phyloP scores from a whole-genome alignment of 176 grass and related monocot species.

The Rhynchospora tenuis region DNA sequence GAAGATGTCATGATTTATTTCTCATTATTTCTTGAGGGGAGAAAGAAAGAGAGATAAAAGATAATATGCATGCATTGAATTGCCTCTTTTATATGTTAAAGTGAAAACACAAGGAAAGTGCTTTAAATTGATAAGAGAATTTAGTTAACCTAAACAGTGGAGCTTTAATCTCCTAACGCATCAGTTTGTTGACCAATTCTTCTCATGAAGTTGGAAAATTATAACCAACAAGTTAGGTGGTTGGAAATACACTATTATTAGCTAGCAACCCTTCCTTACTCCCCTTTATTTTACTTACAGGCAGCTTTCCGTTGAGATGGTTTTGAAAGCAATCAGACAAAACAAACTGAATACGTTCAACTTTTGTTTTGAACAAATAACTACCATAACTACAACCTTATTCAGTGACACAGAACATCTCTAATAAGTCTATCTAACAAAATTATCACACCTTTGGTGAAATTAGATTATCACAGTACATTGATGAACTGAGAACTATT shows the following conservation, averaged over 20 bases:
- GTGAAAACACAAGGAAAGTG: background rate
- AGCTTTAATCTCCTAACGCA: background rate
- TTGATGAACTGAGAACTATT: background rate
- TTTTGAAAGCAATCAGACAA: background rate
- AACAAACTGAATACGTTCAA: background rate
- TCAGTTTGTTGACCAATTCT: constrained; percentile 14
- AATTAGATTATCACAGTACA: constrained; percentile 8
- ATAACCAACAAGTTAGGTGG: constrained; percentile 11
- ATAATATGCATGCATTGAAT: background rate
- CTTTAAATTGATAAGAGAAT: background rate
- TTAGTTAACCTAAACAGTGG: background rate
- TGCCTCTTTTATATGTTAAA: background rate
- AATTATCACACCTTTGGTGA: constrained; percentile 20
- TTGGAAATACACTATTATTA: constrained; percentile 9
- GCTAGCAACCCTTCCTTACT: background rate
- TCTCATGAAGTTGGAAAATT: background rate
- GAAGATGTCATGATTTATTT: background rate
- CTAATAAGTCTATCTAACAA: constrained; percentile 19
- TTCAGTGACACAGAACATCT: constrained; percentile 19
- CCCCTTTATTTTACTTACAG: background rate
- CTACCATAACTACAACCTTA: constrained; percentile 21
- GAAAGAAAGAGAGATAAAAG: background rate
- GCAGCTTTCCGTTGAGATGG: background rate
- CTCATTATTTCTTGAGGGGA: background rate
- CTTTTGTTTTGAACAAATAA: background rate